Evolutionary conservation across 1,284 basidiomycete species (phyloP).

Genomic region (Gomphus bonarii): DNA sequence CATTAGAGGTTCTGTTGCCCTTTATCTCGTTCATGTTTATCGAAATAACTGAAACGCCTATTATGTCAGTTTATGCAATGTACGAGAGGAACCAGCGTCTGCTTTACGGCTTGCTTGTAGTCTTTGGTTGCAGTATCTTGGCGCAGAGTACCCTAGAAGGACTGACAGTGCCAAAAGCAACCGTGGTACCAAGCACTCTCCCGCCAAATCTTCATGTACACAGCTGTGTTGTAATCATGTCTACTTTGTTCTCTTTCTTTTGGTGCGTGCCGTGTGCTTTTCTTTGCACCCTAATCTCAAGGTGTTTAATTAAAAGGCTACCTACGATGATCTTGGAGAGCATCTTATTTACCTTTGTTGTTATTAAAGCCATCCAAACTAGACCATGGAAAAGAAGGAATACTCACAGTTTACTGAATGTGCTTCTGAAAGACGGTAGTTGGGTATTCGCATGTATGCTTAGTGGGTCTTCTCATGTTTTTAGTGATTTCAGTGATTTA

Average conservation of each 20-base stretch:
- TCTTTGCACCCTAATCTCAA: not conserved
- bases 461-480: not conserved
- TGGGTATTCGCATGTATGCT: not conserved
- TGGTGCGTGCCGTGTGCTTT: not conserved
- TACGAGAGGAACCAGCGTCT: not conserved
- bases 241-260: not conserved
- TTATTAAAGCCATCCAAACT: not conserved
- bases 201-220: not conserved
- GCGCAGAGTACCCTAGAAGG: not conserved
- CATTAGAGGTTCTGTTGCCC: not conserved
- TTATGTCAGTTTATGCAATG: not conserved
- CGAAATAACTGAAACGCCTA: not conserved
- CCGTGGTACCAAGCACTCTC: not conserved
- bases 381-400: not conserved
- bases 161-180: not conserved
- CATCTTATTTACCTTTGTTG: not conserved
- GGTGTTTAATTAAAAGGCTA: not conserved
- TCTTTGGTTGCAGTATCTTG: not conserved
- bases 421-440: not conserved
- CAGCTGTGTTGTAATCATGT: not conserved
- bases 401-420: not conserved
- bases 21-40: not conserved
- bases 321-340: not conserved
- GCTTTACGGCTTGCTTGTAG: not conserved
- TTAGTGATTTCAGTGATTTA: not conserved